Base-by-base conservation (phyloP, 2,329 filamentous ascomycete species). In the Pseudocercospora fuligena region DNA sequence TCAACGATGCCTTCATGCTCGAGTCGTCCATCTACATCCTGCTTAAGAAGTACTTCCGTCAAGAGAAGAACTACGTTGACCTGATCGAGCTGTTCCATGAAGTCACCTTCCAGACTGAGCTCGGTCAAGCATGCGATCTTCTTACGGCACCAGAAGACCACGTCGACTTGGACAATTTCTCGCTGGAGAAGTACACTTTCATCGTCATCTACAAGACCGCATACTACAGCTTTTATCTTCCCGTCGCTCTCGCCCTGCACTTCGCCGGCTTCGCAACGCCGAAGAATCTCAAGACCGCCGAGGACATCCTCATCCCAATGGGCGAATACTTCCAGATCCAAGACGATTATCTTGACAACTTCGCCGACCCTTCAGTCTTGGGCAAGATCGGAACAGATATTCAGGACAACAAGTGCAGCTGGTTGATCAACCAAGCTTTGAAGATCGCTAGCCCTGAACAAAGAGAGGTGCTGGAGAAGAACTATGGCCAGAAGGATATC, bases 161-260 rank as follows among this genome's bases (percentile, higher is more conserved):
- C 69, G 92, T 98, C 77, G 89, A 98, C 82, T 89, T 99, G 70
- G 86, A 92, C 86, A 97, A 97, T 85, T 99, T 99, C 86, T 93
- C 89, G 80, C 86, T 97, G 81, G 87, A 94, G 69, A 99, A 97
- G 86, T 97, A 97, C 86, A 89, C 86, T 75, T 99, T 98, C 86
- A 99, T 99, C 77, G 95, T 99, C 83, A 92, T 97, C 82, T 98
- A 97, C 89, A 99, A 99, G 89, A 99, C 95, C 25, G 94, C 95
- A 60, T 99, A 96, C 86, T 99, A 99, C 86, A 96, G 92, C 77
- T 99, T 99, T 87, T 98, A 98, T 84, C 90, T 99, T 14, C 95
- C 95, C 66, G 93, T 99, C 64, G 94, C 93, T 9, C 88, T 99
- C 53, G 92, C 95, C 5, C 86, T 99, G 74, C 86, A 94, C 84